Evolutionary conservation across 2,329 filamentous ascomycete genomes (phyloP), one percentile per base, ranked within the genome.

Genomic region (Chaetomium sp.): DNA sequence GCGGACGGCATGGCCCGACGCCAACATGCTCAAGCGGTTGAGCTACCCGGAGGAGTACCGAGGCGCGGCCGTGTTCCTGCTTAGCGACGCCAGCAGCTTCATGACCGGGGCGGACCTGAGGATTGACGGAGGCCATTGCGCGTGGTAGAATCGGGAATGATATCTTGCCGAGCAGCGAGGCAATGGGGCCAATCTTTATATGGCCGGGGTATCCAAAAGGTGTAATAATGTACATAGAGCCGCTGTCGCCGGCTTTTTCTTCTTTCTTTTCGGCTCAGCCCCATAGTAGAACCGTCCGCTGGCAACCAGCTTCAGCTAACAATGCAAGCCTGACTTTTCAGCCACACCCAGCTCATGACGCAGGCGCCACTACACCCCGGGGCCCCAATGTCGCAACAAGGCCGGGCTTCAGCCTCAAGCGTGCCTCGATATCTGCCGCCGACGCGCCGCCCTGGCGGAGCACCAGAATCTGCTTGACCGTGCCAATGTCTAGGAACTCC

Each of bases 11-110:
- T 96, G 93, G 93, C 86, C 90, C 19, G 89, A 84, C 71, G 88
- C 94, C 77, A 96, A 96, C 77, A 95, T 96, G 92, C 81, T 96
- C 60, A 87, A 84, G 31, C 83, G 87, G 38, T 79, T 92, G 65
- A 90, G 88, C 72, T 78, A 77, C 25, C 89, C 90, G 0, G 80
- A 87, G 57, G 90, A 93, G 75, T 91, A 90, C 75, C 84, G 88
- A 57, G 89, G 89, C 4, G 87, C 89, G 1, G 88, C 87, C 2
- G 83, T 89, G 10, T 91, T 90, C 74, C 79, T 90, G 69, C 77
- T 90, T 25, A 88, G 85, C 70, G 85, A 89, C 71, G 87, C 87
- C 2, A 89, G 86, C 74, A 85, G 84, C 65, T 90, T 88, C 73
- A 90, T 91, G 87, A 90, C 88, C 0, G 88, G 86, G 0, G 83